Evolutionary conservation across 164 flowering plant genomes (phyloP).

Genomic region (Nelumbo lutea): DNA sequence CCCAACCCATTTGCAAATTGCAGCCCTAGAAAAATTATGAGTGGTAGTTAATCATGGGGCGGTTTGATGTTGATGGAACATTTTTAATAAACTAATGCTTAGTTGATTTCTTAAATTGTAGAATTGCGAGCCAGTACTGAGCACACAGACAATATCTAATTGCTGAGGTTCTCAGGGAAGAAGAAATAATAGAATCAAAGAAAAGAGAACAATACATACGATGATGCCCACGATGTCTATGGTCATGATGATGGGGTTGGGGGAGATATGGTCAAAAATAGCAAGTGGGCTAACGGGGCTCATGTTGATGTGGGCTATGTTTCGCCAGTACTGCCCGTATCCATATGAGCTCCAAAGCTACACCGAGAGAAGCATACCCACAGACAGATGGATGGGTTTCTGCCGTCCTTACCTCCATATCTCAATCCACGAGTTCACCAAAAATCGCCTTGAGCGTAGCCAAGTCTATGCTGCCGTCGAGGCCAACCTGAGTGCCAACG

Average conservation of each 20-base stretch:
- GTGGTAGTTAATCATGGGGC: too few species aligned
- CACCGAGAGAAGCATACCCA: background rate
- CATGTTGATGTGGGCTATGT: background rate
- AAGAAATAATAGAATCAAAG: too few species aligned
- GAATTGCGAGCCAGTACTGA: too few species aligned
- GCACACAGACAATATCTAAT: too few species aligned
- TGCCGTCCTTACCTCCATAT: background rate
- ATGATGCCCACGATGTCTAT: too few species aligned
- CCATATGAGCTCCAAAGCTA: background rate
- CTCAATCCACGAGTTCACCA: background rate
- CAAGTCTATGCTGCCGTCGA: background rate
- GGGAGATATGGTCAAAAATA: background rate
- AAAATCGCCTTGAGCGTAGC: background rate
- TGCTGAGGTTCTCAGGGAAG: too few species aligned
- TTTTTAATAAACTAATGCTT: too few species aligned
- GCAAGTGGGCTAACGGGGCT: background rate
- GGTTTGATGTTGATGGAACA: too few species aligned
- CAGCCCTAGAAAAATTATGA: too few species aligned
- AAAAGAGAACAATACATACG: too few species aligned
- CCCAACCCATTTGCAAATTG: too few species aligned
- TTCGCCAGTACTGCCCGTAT: background rate
- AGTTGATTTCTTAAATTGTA: too few species aligned
- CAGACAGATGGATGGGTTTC: background rate
- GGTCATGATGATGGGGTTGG: background rate
- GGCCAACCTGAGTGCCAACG: background rate